A percentile compares a stretch with the other conserved stretches of the same genome.
Conservation (phyloP, 495 filamentous ascomycete genomes). For the Entonaema liquescens region DNA sequence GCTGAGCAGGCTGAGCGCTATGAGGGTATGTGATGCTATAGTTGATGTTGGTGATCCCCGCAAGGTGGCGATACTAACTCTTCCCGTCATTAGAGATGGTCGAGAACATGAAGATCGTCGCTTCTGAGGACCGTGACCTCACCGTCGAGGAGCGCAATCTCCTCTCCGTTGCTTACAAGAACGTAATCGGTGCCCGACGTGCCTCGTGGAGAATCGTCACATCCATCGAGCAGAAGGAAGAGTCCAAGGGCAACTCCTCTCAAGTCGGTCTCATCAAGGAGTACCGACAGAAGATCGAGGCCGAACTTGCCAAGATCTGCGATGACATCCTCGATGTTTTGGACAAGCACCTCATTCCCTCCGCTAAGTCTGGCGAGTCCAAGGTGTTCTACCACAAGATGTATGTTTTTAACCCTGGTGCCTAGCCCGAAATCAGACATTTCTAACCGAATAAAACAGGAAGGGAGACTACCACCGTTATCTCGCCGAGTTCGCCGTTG, state of each 20-base stretch:
- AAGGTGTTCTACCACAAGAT: constrained; percentile 99
- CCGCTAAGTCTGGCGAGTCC: constrained; percentile 94
- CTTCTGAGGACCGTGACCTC: constrained; percentile 95
- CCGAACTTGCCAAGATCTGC: constrained; percentile 98
- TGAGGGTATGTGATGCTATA: constrained; percentile 78
- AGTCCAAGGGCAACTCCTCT: constrained; percentile 96
- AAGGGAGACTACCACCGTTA: constrained; percentile 99
- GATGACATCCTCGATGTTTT: constrained; percentile 98
- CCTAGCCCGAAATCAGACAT: background rate
- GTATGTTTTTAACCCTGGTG: constrained; percentile 59
- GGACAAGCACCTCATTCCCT: constrained; percentile 95
- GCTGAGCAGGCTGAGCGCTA: constrained; percentile 99
- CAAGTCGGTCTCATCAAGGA: constrained; percentile 97
- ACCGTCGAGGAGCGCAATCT: constrained; percentile 99
- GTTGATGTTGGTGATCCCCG: background rate
- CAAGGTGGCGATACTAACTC: constrained; percentile 37
- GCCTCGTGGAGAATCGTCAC: constrained; percentile 99
- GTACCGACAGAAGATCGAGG: constrained; percentile 99
- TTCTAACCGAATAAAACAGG: constrained; percentile 63
- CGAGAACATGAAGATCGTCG: constrained; percentile 99
- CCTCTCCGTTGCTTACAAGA: constrained; percentile 99
- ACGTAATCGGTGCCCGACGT: constrained; percentile 98
- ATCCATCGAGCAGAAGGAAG: constrained; percentile 99
- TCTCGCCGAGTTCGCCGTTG: constrained; percentile 96
- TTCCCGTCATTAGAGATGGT: constrained; percentile 83